phyloP scores from a whole-genome alignment of 345 rosid genomes.

The Xanthoceras sorbifolium region DNA sequence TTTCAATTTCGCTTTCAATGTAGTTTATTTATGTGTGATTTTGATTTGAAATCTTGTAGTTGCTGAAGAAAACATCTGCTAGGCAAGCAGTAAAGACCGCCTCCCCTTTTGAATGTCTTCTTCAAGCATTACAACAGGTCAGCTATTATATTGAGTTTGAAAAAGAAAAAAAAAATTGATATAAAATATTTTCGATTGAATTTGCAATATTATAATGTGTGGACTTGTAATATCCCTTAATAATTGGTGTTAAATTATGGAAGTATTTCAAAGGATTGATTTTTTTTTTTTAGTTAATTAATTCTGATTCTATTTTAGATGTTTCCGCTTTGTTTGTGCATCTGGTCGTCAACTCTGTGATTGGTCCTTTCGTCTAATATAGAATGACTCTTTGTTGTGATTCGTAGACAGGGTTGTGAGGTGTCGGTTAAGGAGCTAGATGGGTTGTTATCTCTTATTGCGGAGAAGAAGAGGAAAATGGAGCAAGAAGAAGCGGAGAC shows the following conservation, averaged over 20 bases:
- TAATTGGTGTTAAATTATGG: neutral
- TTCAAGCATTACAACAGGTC: conserved; percentile 51
- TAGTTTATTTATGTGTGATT: neutral
- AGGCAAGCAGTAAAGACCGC: conserved; percentile 38
- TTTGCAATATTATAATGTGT: too few relatives aligned
- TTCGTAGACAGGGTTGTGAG: conserved; percentile 49
- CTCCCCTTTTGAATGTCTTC: conserved; percentile 49
- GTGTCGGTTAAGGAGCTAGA: conserved; percentile 47
- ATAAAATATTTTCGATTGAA: neutral
- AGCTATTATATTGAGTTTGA: conserved; percentile 10
- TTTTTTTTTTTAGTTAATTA: neutral
- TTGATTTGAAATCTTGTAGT: conserved; percentile 31
- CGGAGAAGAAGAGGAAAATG: conserved; percentile 42
- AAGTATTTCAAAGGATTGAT: too few relatives aligned
- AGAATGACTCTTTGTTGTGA: conserved; percentile 26
- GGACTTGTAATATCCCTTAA: neutral
- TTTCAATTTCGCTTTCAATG: neutral
- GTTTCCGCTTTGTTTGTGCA: neutral
- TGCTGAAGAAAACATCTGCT: conserved; percentile 53
- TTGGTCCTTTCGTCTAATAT: conserved; percentile 6
- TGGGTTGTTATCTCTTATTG: conserved; percentile 35
- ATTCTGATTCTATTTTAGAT: neutral
- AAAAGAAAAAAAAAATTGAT: neutral
- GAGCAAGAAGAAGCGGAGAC: conserved; percentile 46
- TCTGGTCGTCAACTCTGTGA: neutral